Conservation (phyloP, 2,329 filamentous ascomycete species). For the Claviceps humidiphila region DNA sequence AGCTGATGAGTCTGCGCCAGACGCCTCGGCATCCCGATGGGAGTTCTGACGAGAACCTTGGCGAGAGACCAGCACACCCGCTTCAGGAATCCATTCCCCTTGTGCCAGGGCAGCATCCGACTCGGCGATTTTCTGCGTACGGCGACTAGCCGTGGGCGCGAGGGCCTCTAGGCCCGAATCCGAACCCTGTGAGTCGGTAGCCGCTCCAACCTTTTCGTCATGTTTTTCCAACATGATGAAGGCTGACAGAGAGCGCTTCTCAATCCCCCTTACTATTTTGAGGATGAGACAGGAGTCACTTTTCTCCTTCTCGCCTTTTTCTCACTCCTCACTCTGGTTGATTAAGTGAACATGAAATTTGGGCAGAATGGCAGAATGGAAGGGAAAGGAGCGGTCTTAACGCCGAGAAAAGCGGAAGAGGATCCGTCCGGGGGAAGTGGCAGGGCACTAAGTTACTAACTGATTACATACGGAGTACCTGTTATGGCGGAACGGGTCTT, state of each 20-base stretch:
- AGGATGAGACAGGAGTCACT: too few relatives aligned
- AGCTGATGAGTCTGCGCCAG: background rate
- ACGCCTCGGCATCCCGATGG: background rate
- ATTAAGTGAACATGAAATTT: background rate
- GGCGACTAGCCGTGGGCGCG: conserved; percentile 1
- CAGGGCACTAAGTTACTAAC: too few relatives aligned
- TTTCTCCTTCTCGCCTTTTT: background rate
- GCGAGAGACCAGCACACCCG: conserved; percentile 2
- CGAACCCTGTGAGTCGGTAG: background rate
- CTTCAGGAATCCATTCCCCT: conserved; percentile 4
- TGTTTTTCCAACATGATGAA: background rate
- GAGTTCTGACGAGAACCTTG: conserved; percentile 3
- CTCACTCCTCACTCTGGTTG: too few relatives aligned
- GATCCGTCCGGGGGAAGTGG: background rate
- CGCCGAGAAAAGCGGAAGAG: background rate
- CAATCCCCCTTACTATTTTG: background rate
- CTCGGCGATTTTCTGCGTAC: conserved; percentile 4
- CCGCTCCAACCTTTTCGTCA: background rate
- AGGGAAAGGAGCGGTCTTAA: background rate
- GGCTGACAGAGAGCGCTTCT: background rate
- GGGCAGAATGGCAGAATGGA: background rate
- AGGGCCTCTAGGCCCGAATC: conserved; percentile 3
- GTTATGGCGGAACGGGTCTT: background rate
- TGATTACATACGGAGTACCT: too few relatives aligned
- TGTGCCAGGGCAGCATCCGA: conserved; percentile 5